These are phyloP conservation scores for Sporothrix pseudoabietina DNA, from an alignment of 2,329 filamentous ascomycete species.

Conservation along the genomic window DNA sequence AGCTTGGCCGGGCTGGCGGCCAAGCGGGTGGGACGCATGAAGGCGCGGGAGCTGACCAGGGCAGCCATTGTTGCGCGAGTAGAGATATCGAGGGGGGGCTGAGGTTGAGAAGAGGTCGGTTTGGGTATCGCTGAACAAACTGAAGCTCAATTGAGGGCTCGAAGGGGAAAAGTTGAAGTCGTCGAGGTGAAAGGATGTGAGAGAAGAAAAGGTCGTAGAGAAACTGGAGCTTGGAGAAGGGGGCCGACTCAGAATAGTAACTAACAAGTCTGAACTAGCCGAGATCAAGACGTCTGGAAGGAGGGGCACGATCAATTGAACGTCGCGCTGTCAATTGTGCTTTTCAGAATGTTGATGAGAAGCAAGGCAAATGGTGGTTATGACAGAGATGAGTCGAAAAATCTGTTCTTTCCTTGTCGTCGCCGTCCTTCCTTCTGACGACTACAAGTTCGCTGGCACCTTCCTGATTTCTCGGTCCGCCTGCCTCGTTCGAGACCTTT, in stretches of 20 bases:
- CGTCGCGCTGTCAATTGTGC: not conserved
- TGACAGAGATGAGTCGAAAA: not conserved
- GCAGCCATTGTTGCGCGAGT: constrained; percentile 19
- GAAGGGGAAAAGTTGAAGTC: not conserved
- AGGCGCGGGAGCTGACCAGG: constrained; percentile 24
- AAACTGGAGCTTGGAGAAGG: not conserved
- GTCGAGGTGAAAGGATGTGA: not conserved
- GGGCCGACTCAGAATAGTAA: not conserved
- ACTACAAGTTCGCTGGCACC: constrained; percentile 17
- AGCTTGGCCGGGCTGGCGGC: constrained; percentile 9
- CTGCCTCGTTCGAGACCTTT: not conserved
- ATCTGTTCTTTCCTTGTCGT: not conserved
- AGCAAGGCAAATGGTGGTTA: not conserved
- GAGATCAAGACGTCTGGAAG: not conserved
- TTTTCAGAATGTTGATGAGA: not conserved
- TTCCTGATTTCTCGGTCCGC: constrained; percentile 19
- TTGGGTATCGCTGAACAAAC: not conserved
- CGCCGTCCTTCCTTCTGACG: not conserved
- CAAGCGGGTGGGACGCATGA: constrained; percentile 20
- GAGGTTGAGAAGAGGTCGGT: not conserved
- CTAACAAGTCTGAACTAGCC: not conserved
- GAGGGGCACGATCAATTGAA: not conserved
- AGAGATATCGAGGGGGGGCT: no score
- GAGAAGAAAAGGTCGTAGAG: not conserved
- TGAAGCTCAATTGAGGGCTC: not conserved